Base-by-base conservation (phyloP, 345 rosid genomes). In the Hevea brasiliensis region DNA sequence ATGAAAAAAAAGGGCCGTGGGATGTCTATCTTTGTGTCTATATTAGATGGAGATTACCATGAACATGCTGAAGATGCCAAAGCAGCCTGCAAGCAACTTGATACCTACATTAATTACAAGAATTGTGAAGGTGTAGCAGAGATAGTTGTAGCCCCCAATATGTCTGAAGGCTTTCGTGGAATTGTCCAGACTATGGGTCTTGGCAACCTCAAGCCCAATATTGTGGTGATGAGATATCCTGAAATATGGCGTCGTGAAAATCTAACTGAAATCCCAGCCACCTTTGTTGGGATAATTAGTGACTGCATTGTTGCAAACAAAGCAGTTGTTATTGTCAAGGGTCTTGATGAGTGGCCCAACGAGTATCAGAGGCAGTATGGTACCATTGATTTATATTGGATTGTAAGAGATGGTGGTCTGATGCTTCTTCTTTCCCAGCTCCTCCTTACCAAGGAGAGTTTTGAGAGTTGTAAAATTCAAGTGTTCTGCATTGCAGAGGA, bases 1-100 rank as follows among this genome's bases (percentile, higher is more conserved):
- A 91, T 96, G 99, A 96, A 93, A 89, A 96, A 96, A 79, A 96
- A 96, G 81, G 99, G 98, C 56, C 91, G 98, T 47, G 99, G 99
- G 75, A 96, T 96, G 99, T 96, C 97, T 72, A 93, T 96, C 64
- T 93, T 96, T 41, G 85, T 91, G 61, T 90, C 94, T 15, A 94
- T 94, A 76, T 66, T 93, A 60, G 98, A 96, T 50, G 99, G 99
- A 26, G 94, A 93, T 81, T 96, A 96, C 82, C 91, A 91, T 70
- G 98, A 96, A 68, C 79, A 85, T 76, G 99, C 98, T 24, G 98
- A 96, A 90, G 99, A 91, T 78, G 99, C 99, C 6, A 93, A 91
- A 80, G 72, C 81, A 68, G 98, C 96, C 53, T 87, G 96, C 89
- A 91, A 88, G 88, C 92, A 89, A 74, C 90, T 96, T 14, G 85